These are phyloP conservation scores for Hymenoscyphus infarciens DNA, from an alignment of 2,329 filamentous ascomycete species.

Conservation along the genomic window DNA sequence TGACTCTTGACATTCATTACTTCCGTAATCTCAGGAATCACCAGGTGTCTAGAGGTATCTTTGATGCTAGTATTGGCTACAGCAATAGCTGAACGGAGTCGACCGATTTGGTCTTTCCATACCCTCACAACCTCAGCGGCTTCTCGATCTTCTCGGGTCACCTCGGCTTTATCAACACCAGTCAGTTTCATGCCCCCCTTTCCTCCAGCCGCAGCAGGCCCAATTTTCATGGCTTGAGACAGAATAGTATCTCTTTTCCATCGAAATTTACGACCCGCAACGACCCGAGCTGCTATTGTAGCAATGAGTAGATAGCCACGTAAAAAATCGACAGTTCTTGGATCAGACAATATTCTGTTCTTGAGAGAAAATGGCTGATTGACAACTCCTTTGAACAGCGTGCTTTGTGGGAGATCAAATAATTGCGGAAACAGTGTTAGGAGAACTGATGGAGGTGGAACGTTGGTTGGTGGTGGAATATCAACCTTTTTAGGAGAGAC, in stretches of 20 bases:
- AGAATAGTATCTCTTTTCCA: slow-evolving; percentile 90
- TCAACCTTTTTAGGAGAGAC: slow-evolving; percentile 12
- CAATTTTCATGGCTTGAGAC: slow-evolving; percentile 83
- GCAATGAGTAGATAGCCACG: slow-evolving; percentile 60
- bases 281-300: slow-evolving; percentile 70
- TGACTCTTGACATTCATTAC: slow-evolving; percentile 64
- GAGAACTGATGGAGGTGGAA: slow-evolving; percentile 82
- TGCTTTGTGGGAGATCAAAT: slow-evolving; percentile 60
- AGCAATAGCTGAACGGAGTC: slow-evolving; percentile 69
- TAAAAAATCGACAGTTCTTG: slow-evolving; percentile 60
- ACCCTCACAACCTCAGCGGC: slow-evolving; percentile 69
- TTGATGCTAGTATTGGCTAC: slow-evolving; percentile 50
- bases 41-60: slow-evolving; percentile 32
- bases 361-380: slow-evolving; percentile 55
- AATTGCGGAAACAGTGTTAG: slow-evolving; percentile 72
- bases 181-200: slow-evolving; percentile 91
- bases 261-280: slow-evolving; percentile 78
- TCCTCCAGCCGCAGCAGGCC: slow-evolving; percentile 64
- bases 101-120: slow-evolving; percentile 74
- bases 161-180: slow-evolving; percentile 78
- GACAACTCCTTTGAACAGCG: slow-evolving; percentile 63
- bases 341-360: slow-evolving; percentile 60
- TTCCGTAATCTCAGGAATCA: slow-evolving; percentile 68
- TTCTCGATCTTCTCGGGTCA: slow-evolving; percentile 80
- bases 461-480: slow-evolving; percentile 55